phyloP scores from a whole-genome alignment of 2,329 filamentous ascomycete species.

The Phyllosticta citrichinensis region DNA sequence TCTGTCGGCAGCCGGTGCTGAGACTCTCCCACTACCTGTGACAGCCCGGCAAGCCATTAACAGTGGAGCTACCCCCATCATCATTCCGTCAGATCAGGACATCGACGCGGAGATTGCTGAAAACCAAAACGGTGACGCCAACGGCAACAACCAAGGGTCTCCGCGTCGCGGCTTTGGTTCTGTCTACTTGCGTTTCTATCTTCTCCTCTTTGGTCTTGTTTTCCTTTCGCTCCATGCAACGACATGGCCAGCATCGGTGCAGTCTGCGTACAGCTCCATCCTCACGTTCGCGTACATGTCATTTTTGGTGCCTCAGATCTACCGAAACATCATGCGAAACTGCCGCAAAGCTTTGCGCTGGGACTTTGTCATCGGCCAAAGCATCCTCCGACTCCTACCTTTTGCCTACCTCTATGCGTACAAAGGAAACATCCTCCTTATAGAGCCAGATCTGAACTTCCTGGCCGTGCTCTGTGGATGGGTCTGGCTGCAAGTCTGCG shows the following conservation, averaged over 20 bases:
- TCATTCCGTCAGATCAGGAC: conserved; percentile 51
- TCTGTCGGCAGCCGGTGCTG: conserved; percentile 22
- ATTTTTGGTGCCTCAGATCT: conserved; percentile 86
- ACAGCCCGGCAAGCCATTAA: conserved; percentile 28
- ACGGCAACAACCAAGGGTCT: conserved; percentile 30
- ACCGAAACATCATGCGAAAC: conserved; percentile 81
- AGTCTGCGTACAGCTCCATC: conserved; percentile 48
- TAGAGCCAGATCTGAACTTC: conserved; percentile 54
- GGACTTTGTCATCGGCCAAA: conserved; percentile 83
- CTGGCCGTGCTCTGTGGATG: conserved; percentile 60
- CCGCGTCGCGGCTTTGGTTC: conserved; percentile 34
- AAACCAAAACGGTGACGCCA: conserved; percentile 22
- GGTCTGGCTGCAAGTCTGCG: conserved; percentile 77
- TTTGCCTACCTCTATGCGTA: conserved; percentile 78
- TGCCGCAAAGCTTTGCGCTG: conserved; percentile 84
- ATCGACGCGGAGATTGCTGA: conserved; percentile 23
- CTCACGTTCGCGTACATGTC: conserved; percentile 71
- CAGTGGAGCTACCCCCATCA: conserved; percentile 43
- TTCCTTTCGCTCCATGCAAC: conserved; percentile 51
- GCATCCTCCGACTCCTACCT: conserved; percentile 64
- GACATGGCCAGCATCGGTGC: conserved; percentile 44
- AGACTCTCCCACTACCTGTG: conserved; percentile 40
- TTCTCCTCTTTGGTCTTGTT: conserved; percentile 46
- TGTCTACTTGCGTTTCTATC: conserved; percentile 53
- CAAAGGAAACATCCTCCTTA: conserved; percentile 70